These are phyloP conservation scores for Debaryomyces maramus DNA, from an alignment of 805 yeast species.

Conservation along the genomic window DNA sequence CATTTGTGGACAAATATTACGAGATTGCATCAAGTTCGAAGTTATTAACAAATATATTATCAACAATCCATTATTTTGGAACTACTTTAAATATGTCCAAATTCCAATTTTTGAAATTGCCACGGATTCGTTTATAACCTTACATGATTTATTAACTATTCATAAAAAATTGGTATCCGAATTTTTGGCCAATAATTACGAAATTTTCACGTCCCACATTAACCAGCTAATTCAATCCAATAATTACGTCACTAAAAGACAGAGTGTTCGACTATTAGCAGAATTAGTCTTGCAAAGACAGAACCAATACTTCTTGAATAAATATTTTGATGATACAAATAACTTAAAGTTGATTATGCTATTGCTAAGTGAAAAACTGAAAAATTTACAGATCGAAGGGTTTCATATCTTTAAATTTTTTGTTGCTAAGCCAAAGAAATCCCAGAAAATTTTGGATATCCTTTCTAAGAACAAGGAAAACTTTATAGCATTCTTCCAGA, in stretches of 20 bases:
- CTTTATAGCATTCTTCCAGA: constrained; percentile 65
- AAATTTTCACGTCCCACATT: constrained; percentile 57
- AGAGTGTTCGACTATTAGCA: constrained; percentile 74
- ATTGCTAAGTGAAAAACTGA: constrained; percentile 81
- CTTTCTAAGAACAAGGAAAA: constrained; percentile 80
- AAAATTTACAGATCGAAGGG: constrained; percentile 85
- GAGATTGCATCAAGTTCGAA: constrained; percentile 85
- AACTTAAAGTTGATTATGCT: constrained; percentile 87
- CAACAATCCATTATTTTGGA: constrained; percentile 70
- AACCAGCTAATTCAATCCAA: constrained; percentile 71
- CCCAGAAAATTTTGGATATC: constrained; percentile 77
- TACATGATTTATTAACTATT: constrained; percentile 63
- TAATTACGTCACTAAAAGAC: constrained; percentile 91
- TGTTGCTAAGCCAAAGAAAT: constrained; percentile 93
- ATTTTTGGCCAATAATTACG: constrained; percentile 62
- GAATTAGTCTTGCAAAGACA: constrained; percentile 69
- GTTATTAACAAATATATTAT: constrained; percentile 60
- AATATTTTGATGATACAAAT: constrained; percentile 76
- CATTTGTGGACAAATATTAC: constrained; percentile 71
- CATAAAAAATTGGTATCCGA: constrained; percentile 71
- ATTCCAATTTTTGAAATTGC: constrained; percentile 82
- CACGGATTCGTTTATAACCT: constrained; percentile 82
- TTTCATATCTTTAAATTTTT: constrained; percentile 92
- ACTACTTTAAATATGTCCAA: constrained; percentile 74
- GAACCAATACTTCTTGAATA: constrained; percentile 70